Evolutionary conservation across 225 moss, liverwort and hornwort genomes (phyloP).

Genomic region (Marchantia paleacea): DNA sequence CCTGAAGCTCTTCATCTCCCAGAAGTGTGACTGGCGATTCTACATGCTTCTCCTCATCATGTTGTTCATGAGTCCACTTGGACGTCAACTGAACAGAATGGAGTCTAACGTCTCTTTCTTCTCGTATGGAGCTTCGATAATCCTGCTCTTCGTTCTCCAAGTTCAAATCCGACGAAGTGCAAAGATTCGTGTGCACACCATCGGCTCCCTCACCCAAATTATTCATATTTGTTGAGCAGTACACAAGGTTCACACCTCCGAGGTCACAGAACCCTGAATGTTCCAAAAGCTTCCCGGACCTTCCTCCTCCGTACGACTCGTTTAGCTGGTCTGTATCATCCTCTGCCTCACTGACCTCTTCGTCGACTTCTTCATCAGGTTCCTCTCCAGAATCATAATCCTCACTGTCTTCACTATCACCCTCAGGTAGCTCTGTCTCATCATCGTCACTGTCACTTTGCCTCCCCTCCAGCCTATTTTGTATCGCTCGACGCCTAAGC

Average conservation of each 20-base stretch:
- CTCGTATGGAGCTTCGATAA: slow-evolving; percentile 23
- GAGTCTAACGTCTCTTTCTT: slow-evolving; percentile 25
- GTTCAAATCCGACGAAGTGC: slow-evolving; percentile 30
- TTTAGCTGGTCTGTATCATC: slow-evolving; percentile 34
- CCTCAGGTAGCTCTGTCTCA: slow-evolving; percentile 58
- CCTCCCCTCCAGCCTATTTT: slow-evolving; percentile 60
- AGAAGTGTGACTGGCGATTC: slow-evolving; percentile 44
- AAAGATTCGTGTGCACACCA: slow-evolving; percentile 25
- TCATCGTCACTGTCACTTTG: slow-evolving; percentile 90
- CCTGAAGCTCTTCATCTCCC: slow-evolving; percentile 53
- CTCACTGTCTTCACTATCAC: slow-evolving; percentile 62
- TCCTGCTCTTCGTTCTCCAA: slow-evolving; percentile 21
- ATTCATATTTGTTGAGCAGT: slow-evolving; percentile 29
- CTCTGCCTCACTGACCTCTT: slow-evolving; percentile 47
- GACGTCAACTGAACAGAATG: slow-evolving; percentile 21
- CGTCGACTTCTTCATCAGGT: slow-evolving; percentile 44
- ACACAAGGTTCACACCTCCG: slow-evolving; percentile 45
- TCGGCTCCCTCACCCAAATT: slow-evolving; percentile 18
- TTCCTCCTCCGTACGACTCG: slow-evolving; percentile 28
- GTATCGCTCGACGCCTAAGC: slow-evolving; percentile 65
- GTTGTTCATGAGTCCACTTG: slow-evolving; percentile 40
- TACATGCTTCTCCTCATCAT: slow-evolving; percentile 64
- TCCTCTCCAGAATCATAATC: slow-evolving; percentile 48
- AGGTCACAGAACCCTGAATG: slow-evolving; percentile 43
- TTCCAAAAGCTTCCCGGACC: slow-evolving; percentile 35